Conservation (phyloP, 2,329 filamentous ascomycete genomes). For the Ophiostoma sp. region DNA sequence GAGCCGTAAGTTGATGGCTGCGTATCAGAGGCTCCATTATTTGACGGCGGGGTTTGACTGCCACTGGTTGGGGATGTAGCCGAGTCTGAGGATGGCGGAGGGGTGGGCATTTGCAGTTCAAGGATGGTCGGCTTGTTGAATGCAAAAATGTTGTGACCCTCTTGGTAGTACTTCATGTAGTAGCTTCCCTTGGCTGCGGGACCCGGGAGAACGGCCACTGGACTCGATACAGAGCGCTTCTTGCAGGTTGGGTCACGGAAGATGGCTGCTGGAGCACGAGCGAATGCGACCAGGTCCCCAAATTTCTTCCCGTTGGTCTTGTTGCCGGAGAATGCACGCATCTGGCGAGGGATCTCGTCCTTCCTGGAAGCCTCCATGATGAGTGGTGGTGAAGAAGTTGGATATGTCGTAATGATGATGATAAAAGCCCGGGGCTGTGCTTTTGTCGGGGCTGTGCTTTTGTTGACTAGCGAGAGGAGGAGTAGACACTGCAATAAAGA, state of each 20-base stretch:
- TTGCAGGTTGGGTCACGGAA: conserved; percentile 20
- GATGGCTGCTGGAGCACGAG: background rate
- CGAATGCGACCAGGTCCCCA: background rate
- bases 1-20: conserved; percentile 19
- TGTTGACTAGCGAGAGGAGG: background rate
- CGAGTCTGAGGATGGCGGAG: background rate
- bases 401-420: background rate
- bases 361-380: background rate
- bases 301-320: background rate
- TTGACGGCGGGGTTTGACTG: conserved; percentile 28
- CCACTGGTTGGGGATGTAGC: conserved; percentile 25
- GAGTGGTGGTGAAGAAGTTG: background rate
- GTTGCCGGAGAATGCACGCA: background rate
- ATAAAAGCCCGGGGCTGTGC: no score
- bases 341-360: background rate
- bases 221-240: conserved; percentile 13
- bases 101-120: background rate
- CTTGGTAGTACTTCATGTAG: conserved; percentile 19
- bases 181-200: conserved; percentile 4
- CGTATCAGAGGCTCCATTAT: conserved; percentile 14
- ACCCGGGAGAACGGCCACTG: conserved; percentile 6
- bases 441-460: background rate
- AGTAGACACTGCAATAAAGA: background rate
- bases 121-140: background rate
- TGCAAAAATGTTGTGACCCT: background rate